Conservation (phyloP, 352 stramenopile genomes). For the Stramenopiles sp. region DNA sequence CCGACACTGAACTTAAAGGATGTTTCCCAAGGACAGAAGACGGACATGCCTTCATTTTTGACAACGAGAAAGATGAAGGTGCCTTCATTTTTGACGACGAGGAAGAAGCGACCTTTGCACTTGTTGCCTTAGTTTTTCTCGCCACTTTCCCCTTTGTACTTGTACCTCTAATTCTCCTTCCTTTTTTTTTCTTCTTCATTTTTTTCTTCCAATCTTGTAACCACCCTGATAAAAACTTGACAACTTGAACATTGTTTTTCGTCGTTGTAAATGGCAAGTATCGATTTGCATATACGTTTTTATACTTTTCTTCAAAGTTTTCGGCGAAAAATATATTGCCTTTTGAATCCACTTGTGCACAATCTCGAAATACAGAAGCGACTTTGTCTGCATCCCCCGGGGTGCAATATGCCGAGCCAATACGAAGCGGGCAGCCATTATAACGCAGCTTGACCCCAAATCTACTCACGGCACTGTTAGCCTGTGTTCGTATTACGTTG, state of each 20-base stretch:
- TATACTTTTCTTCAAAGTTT: neutral
- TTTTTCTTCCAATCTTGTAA: neutral
- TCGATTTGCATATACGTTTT: neutral
- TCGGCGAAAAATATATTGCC: conserved; percentile 3
- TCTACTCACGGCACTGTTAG: neutral
- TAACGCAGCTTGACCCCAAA: neutral
- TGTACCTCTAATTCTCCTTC: neutral
- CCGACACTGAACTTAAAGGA: neutral
- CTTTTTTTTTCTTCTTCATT: conserved; percentile 10
- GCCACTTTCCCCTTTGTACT: neutral
- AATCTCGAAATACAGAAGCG: neutral
- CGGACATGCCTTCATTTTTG: neutral
- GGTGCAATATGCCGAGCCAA: conserved; percentile 1
- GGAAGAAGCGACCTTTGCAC: too few relatives aligned
- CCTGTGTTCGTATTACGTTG: neutral
- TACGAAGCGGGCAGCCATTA: conserved; percentile 6
- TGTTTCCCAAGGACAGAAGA: conserved; percentile 7
- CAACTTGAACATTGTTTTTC: neutral
- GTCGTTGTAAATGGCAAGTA: conserved; percentile 7
- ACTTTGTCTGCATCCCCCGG: neutral
- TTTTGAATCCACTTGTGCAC: conserved; percentile 4
- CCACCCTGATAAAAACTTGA: neutral
- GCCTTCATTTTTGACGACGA: neutral
- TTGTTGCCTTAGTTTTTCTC: neutral
- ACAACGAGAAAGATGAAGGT: neutral